Percentiles rank a stretch among this genome's conserved stretches.
Conservation (phyloP, 495 filamentous ascomycete species). For the Hypomontagnella submonticulosa region DNA sequence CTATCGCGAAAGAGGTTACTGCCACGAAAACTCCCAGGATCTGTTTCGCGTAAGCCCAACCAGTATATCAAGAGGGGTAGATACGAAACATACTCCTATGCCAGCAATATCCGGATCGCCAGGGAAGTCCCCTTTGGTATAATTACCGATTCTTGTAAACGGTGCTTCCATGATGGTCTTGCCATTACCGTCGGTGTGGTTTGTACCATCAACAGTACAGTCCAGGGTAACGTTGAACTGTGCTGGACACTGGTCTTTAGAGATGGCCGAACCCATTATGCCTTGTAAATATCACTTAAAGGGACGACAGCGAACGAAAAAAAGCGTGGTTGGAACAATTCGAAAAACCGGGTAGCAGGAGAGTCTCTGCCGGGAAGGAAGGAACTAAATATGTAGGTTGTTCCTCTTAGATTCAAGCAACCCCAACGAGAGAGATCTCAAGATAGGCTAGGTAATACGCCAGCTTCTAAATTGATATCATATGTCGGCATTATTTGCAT, state of each 20-base stretch:
- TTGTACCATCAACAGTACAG: constrained; percentile 24
- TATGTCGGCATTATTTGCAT: constrained; percentile 4
- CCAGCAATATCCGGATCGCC: constrained; percentile 38
- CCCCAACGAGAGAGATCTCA: too few relatives aligned
- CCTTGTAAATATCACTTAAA: neutral
- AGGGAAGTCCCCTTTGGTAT: constrained; percentile 20
- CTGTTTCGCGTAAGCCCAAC: constrained; percentile 24
- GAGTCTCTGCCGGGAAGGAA: constrained; percentile 1
- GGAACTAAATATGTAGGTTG: neutral
- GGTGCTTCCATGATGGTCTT: neutral
- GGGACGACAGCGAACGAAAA: neutral
- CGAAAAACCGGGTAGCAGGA: neutral
- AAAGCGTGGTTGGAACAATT: neutral
- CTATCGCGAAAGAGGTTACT: constrained; percentile 41
- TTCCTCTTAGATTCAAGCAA: neutral
- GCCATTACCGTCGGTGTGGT: neutral
- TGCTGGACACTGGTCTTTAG: constrained; percentile 34
- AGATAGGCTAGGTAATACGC: neutral
- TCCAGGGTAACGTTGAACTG: constrained; percentile 39
- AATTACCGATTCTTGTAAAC: constrained; percentile 26
- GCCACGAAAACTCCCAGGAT: constrained; percentile 49
- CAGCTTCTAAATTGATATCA: constrained; percentile 4
- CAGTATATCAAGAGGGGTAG: neutral
- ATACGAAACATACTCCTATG: constrained; percentile 28
- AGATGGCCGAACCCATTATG: constrained; percentile 48